Evolutionary conservation across 225 moss, liverwort and hornwort species (phyloP).

Genomic region (Bryoerythrophyllum caledonicum): DNA sequence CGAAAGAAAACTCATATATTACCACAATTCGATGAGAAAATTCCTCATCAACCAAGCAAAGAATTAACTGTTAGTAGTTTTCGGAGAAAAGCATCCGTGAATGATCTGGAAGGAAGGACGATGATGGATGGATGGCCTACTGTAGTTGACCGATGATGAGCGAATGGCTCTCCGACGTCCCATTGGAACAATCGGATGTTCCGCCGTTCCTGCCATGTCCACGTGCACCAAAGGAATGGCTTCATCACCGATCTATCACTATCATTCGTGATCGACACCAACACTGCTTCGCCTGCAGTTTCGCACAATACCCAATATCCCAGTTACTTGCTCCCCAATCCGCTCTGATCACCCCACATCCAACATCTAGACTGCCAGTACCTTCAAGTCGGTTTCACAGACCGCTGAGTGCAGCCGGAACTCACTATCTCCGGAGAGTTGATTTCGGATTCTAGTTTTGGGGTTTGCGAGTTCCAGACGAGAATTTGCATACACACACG

Average conservation of each 20-base stretch:
- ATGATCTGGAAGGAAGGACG: not conserved
- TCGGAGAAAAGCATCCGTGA: not conserved
- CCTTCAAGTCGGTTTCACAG: not conserved
- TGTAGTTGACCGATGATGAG: constrained; percentile 5
- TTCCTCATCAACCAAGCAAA: not conserved
- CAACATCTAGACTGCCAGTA: not conserved
- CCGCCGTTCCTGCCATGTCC: constrained; percentile 22
- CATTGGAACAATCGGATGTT: constrained; percentile 34
- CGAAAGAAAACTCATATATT: not conserved
- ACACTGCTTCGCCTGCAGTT: constrained; percentile 22
- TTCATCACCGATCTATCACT: not conserved
- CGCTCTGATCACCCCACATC: not conserved
- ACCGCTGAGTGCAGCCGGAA: not conserved
- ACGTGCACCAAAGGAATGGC: constrained; percentile 15
- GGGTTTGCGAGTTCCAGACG: too few relatives aligned
- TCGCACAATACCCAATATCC: not conserved
- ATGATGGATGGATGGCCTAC: constrained; percentile 1
- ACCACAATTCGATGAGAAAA: not conserved
- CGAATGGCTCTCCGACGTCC: not conserved
- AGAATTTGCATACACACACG: too few relatives aligned
- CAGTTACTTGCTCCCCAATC: not conserved
- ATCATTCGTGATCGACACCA: not conserved
- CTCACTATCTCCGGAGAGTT: too few relatives aligned
- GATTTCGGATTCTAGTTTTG: too few relatives aligned
- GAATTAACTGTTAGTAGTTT: not conserved